A percentile compares a stretch with the other conserved stretches of the same genome.
Evolutionary conservation across 306 rosid genomes (phyloP).

Genomic region (Gleditsia sinensis): DNA sequence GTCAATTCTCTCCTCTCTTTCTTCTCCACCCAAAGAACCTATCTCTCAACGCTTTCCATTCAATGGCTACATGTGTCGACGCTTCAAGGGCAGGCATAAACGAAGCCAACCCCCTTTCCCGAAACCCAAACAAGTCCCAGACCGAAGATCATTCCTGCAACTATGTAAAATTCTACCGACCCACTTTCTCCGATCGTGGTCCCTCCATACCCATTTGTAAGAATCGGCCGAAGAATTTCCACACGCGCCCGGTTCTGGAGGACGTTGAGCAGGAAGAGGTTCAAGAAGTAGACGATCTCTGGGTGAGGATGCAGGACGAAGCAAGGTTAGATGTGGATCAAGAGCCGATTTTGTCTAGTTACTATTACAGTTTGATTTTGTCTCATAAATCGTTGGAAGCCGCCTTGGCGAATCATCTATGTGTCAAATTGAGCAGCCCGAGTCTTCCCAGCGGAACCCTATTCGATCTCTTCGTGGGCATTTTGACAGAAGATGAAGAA

Average conservation of each 20-base stretch:
- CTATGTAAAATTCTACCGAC: conserved; percentile 38
- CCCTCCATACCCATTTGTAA: no score
- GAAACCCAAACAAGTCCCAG: conserved; percentile 42
- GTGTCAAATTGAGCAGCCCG: conserved; percentile 54
- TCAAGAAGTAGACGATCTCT: conserved; percentile 42
- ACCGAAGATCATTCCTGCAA: conserved; percentile 22
- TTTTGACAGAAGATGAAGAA: conserved; percentile 41
- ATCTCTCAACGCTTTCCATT: not conserved
- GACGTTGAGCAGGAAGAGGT: no score
- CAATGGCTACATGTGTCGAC: conserved; percentile 52
- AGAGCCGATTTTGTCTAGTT: conserved; percentile 67
- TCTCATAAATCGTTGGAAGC: conserved; percentile 56
- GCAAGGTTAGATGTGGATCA: conserved; percentile 56
- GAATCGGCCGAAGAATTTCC: conserved; percentile 21
- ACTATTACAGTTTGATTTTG: conserved; percentile 54
- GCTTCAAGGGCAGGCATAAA: conserved; percentile 16
- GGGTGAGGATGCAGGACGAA: conserved; percentile 71
- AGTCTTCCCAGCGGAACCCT: conserved; percentile 55
- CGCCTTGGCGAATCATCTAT: conserved; percentile 65
- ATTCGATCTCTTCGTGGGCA: conserved; percentile 50
- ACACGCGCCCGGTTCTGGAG: conserved; percentile 33
- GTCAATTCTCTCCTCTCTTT: conserved; percentile 1
- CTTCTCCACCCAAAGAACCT: not conserved
- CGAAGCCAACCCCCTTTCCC: conserved; percentile 38
- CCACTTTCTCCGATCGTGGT: conserved; percentile 33